These are phyloP conservation scores for Smallanthus sonchifolius DNA, from an alignment of 129 eudicot genomes.

Conservation along the genomic window DNA sequence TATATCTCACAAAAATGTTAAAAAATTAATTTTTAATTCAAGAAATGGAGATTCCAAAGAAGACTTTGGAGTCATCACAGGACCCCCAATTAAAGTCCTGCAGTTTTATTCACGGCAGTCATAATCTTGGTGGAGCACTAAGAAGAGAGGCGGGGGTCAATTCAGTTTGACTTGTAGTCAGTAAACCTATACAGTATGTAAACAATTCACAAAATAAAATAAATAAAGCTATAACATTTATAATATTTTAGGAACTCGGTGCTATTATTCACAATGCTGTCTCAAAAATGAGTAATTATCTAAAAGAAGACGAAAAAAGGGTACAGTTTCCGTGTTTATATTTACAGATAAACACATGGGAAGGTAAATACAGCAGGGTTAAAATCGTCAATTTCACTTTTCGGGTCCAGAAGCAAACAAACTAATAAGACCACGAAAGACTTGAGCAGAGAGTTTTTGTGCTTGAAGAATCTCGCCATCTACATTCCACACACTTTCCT, in stretches of 20 bases:
- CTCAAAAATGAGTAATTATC: conserved; percentile 11
- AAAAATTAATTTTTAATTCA: neutral
- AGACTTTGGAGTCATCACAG: conserved; percentile 23
- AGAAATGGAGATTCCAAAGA: conserved; percentile 1
- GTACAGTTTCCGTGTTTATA: conserved; percentile 1
- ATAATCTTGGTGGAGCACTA: conserved; percentile 13
- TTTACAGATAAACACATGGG: conserved; percentile 15
- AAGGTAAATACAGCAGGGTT: neutral
- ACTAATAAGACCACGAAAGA: conserved; percentile 79
- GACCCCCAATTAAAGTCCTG: neutral
- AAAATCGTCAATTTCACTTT: conserved; percentile 20
- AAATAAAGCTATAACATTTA: neutral
- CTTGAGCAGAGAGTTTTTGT: conserved; percentile 91
- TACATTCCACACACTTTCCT: conserved; percentile 89
- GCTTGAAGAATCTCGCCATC: conserved; percentile 90
- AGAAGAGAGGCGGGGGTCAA: neutral
- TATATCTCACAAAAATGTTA: neutral
- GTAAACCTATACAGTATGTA: conserved; percentile 10
- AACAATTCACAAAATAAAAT: neutral
- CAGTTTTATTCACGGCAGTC: conserved; percentile 17
- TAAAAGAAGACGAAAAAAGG: neutral
- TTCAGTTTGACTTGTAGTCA: conserved; percentile 22
- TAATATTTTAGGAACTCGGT: neutral
- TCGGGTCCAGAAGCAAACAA: conserved; percentile 93
- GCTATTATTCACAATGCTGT: conserved; percentile 2